Evolutionary conservation across 1,284 basidiomycete genomes (phyloP).

Genomic region (Peniophora sp.): DNA sequence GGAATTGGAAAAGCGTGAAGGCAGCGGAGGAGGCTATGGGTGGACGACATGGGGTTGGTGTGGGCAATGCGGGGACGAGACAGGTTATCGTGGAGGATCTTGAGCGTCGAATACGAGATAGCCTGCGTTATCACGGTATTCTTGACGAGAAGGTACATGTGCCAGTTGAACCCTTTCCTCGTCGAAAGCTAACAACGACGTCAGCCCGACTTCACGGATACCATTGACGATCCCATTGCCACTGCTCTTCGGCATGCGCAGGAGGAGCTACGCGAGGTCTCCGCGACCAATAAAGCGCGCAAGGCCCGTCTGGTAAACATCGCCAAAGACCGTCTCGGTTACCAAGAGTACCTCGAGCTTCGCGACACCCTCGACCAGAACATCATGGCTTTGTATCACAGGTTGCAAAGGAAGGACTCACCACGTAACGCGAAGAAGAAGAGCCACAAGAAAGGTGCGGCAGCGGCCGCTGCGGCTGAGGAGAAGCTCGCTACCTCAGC

Average conservation of each 20-base stretch:
- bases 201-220: slow-evolving; percentile 70
- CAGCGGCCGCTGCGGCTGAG: slow-evolving; percentile 29
- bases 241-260: slow-evolving; percentile 87
- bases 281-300: slow-evolving; percentile 78
- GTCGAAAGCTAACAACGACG: slow-evolving; percentile 7
- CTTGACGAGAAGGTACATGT: slow-evolving; percentile 35
- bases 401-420: slow-evolving; percentile 68
- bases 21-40: slow-evolving; percentile 79
- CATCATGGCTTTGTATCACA: slow-evolving; percentile 61
- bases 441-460: slow-evolving; percentile 37
- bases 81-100: slow-evolving; percentile 66
- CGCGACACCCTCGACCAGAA: slow-evolving; percentile 81
- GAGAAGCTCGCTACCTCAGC: slow-evolving; percentile 15
- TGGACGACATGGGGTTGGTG: slow-evolving; percentile 64
- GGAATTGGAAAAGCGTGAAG: slow-evolving; percentile 67
- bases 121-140: slow-evolving; percentile 63
- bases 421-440: slow-evolving; percentile 66
- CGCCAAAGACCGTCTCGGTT: slow-evolving; percentile 83
- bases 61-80: slow-evolving; percentile 63
- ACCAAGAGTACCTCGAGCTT: slow-evolving; percentile 79
- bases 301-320: slow-evolving; percentile 67
- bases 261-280: slow-evolving; percentile 68
- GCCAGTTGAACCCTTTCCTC: not conserved
- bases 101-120: slow-evolving; percentile 63
- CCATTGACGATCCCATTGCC: slow-evolving; percentile 90